Evolutionary conservation across 2,329 filamentous ascomycete species (phyloP).

Genomic region (Xylariaceae sp.): DNA sequence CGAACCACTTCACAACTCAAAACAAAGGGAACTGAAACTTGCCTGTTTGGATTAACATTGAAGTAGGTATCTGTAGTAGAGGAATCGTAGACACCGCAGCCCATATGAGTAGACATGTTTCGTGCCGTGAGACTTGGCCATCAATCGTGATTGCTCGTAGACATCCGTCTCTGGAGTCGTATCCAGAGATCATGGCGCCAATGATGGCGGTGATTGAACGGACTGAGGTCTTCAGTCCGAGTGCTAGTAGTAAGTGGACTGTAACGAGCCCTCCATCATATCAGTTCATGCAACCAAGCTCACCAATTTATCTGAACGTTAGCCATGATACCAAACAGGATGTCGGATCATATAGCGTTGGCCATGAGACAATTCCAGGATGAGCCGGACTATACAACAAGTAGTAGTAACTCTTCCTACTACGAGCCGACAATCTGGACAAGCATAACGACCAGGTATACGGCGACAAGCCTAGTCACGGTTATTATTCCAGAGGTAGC

Average conservation of each 20-base stretch:
- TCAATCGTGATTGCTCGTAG: background rate
- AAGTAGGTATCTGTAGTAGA: background rate
- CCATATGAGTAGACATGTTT: background rate
- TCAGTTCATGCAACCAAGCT: background rate
- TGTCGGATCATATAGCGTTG: background rate
- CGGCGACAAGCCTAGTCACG: background rate
- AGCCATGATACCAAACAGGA: background rate
- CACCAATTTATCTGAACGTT: background rate
- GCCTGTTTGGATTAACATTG: background rate
- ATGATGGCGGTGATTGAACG: background rate
- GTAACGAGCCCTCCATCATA: background rate
- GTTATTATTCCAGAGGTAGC: slow-evolving; percentile 9
- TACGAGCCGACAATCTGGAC: background rate
- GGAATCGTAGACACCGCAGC: background rate
- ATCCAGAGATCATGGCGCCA: background rate
- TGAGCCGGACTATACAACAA: slow-evolving; percentile 7
- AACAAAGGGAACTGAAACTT: background rate
- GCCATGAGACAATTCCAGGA: background rate
- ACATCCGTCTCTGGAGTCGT: background rate
- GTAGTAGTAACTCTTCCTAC: background rate
- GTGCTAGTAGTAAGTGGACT: slow-evolving; percentile 1
- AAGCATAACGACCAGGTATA: background rate
- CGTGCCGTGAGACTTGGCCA: background rate
- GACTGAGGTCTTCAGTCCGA: background rate
- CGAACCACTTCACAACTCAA: background rate